phyloP scores from a whole-genome alignment of 768 basidiomycete species.

The Leucocoprinus leucothites region DNA sequence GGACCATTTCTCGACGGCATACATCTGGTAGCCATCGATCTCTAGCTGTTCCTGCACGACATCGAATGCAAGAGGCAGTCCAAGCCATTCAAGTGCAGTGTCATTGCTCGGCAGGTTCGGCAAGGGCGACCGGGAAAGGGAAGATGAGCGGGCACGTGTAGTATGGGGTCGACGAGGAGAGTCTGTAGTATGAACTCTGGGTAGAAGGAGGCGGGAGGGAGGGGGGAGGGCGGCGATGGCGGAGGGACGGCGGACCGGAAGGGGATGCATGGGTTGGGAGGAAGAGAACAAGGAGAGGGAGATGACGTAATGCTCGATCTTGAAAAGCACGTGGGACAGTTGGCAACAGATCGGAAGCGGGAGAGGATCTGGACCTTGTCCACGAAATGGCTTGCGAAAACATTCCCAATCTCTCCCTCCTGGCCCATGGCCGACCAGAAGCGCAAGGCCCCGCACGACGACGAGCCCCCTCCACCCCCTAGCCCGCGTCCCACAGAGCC shows the following conservation, averaged over 20 bases:
- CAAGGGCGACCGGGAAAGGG: too few relatives aligned
- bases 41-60: conserved; percentile 45
- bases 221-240: conserved; percentile 10
- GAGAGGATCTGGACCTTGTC: background rate
- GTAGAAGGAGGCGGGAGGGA: conserved; percentile 23
- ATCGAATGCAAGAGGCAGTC: conserved; percentile 42
- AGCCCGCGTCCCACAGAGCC: background rate
- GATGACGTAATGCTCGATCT: conserved; percentile 8
- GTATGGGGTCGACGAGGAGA: conserved; percentile 7
- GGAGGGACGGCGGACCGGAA: conserved; percentile 8
- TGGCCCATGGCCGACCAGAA: conserved; percentile 3
- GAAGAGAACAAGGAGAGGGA: background rate
- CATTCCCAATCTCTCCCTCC: background rate
- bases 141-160: too few relatives aligned
- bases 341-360: conserved; percentile 10
- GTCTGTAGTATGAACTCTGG: conserved; percentile 14
- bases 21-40: conserved; percentile 71
- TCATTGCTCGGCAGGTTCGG: too few relatives aligned
- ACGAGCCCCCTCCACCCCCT: background rate
- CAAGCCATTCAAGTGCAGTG: conserved; percentile 35
- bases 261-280: background rate
- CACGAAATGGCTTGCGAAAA: background rate
- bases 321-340: conserved; percentile 10
- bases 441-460: conserved; percentile 5
- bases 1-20: conserved; percentile 85